Evolutionary conservation across 306 rosid genomes (phyloP).

Genomic region (Medicago ruthenica): DNA sequence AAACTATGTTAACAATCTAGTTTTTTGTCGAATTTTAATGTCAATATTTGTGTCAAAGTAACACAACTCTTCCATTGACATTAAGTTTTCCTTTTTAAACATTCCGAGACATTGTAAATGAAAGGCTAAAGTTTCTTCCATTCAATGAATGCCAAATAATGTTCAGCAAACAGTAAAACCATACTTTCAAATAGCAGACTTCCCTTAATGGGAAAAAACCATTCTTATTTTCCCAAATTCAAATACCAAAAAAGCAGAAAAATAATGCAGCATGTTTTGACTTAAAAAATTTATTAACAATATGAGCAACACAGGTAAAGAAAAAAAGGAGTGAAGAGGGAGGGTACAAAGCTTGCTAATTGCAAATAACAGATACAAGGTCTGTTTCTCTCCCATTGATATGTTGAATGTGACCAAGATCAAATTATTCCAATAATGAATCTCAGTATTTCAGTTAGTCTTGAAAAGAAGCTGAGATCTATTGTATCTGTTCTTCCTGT

Average conservation of each 20-base stretch:
- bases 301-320: neutral
- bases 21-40: too few relatives aligned
- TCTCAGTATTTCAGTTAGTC: slow-evolving; percentile 38
- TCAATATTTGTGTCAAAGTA: too few relatives aligned
- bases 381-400: slow-evolving; percentile 15
- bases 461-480: slow-evolving; percentile 57
- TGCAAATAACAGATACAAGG: slow-evolving; percentile 28
- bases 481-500: slow-evolving; percentile 67
- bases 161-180: too few relatives aligned
- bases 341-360: slow-evolving; percentile 12
- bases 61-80: too few relatives aligned
- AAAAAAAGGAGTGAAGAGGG: slow-evolving; percentile 28
- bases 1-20: too few relatives aligned
- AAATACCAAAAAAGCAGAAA: slow-evolving; percentile 22
- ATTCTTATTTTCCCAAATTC: slow-evolving; percentile 8
- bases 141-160: too few relatives aligned
- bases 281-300: neutral
- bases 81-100: too few relatives aligned
- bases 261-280: slow-evolving; percentile 4
- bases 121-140: too few relatives aligned
- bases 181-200: neutral
- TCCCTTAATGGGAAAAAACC: neutral
- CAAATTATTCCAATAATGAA: slow-evolving; percentile 36
- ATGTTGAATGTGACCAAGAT: slow-evolving; percentile 34
- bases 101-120: too few relatives aligned